Base-by-base conservation (phyloP, 345 rosid genomes). In the Rhizophora mangle region DNA sequence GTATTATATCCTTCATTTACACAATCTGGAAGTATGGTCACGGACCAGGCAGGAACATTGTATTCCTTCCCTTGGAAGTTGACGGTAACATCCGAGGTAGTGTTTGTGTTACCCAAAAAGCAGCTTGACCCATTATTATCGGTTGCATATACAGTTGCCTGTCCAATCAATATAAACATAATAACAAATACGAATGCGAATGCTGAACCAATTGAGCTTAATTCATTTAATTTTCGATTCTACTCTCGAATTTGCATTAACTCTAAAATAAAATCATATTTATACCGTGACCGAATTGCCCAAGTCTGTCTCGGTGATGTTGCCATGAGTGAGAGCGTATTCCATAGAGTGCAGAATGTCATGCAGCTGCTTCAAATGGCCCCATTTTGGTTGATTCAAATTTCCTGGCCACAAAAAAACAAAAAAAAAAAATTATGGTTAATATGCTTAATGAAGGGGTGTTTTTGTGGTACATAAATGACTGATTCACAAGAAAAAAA, bases 321-420 rank as follows among this genome's bases (percentile, higher is more conserved):
- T 79, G 6, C 96, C 96, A 8, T 80, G 46, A 24, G 96, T 88
- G 37, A 92, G 79, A 6, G 81, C 61, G 10, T 73, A 68, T 81
- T 89, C 90, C 46, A 89, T 81, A 0, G 89, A 80, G 62, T 80
- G 88, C 72, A 92, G 74, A 9, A 83, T 60, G 13, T 49, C 71
- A 56, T 89, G 97, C 11, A 89, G 86, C 52, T 84, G 80, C 85
- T 85, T 92, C 77, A 88, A 70, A 39, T 92, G 96, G 2, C 93
- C 98, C 79, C 83, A 90, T 64, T 90, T 88, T 0, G 98, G 96
- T 62, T 92, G 91, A 73, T 92, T 92, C 72, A 85, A 51, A 67
- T 82, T 86, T 29, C 96, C 96, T 90, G 4, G 37, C 37, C 37
- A 0, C 8, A 4, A 2, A 57, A 39, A n/a, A 39, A 49, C 64